Evolutionary conservation across 2,329 filamentous ascomycete species (phyloP).

Genomic region (Sordariomycetes sp.): DNA sequence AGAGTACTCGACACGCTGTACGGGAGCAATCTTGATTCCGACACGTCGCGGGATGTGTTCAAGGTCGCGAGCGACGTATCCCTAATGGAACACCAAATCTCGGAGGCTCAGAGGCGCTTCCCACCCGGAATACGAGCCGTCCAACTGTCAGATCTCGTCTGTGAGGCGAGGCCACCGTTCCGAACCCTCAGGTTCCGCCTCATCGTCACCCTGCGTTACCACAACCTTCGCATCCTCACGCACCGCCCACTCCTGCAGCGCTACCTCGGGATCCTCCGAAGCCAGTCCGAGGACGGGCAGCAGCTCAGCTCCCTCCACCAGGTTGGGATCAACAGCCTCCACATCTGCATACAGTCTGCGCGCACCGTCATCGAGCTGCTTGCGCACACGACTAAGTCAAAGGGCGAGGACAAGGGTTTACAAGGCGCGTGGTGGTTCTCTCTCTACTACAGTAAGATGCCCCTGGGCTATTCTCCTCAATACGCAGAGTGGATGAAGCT

Average conservation of each 20-base stretch:
- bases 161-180: not conserved
- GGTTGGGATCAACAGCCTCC: not conserved
- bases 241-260: slow-evolving; percentile 6
- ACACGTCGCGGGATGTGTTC: not conserved
- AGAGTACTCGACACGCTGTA: slow-evolving; percentile 1
- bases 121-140: not conserved
- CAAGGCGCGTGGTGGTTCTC: slow-evolving; percentile 4
- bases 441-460: not conserved
- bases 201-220: slow-evolving; percentile 5
- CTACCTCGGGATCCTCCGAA: slow-evolving; percentile 4
- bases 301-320: slow-evolving; percentile 3
- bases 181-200: not conserved
- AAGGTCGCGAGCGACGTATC: not conserved
- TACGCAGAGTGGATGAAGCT: not conserved
- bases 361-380: not conserved
- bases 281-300: not conserved
- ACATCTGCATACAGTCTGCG: slow-evolving; percentile 2
- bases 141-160: not conserved
- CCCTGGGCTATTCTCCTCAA: not conserved
- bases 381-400: not conserved
- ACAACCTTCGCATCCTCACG: slow-evolving; percentile 7
- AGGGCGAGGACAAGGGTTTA: not conserved
- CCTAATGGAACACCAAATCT: not conserved
- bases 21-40: slow-evolving; percentile 3
- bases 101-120: not conserved